A percentile compares a stretch with the other conserved stretches of the same genome.
Evolutionary conservation across 768 basidiomycete genomes (phyloP).

Genomic region (Boletellus emodensis): DNA sequence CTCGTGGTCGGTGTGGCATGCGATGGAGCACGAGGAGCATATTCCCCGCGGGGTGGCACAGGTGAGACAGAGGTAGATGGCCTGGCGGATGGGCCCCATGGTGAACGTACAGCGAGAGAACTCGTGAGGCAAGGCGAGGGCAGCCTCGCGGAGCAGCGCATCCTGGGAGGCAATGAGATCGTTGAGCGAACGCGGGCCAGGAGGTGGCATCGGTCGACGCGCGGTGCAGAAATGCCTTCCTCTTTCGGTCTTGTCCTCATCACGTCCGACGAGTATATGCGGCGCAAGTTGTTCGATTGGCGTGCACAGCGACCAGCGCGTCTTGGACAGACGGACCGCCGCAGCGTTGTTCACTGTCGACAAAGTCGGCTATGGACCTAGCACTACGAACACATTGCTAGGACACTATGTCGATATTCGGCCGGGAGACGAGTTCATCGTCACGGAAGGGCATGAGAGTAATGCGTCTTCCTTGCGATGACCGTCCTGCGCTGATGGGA

Average conservation of each 20-base stretch:
- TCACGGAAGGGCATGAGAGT: constrained; percentile 84
- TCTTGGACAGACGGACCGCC: constrained; percentile 45
- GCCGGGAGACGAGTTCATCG: constrained; percentile 66
- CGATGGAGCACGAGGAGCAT: constrained; percentile 80
- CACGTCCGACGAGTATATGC: too few relatives aligned
- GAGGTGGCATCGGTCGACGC: neutral
- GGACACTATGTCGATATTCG: constrained; percentile 53
- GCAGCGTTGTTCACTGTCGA: constrained; percentile 49
- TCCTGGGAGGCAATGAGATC: constrained; percentile 28
- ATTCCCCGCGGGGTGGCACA: constrained; percentile 67
- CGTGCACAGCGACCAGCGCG: constrained; percentile 47
- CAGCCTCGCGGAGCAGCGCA: constrained; percentile 30
- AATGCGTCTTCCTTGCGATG: constrained; percentile 4
- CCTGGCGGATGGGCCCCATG: constrained; percentile 63
- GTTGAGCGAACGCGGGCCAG: constrained; percentile 32
- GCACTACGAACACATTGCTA: constrained; percentile 71
- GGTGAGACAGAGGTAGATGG: constrained; percentile 76
- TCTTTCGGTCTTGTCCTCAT: too few relatives aligned
- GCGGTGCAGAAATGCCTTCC: too few relatives aligned
- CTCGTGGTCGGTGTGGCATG: constrained; percentile 84
- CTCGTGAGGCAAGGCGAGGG: constrained; percentile 54
- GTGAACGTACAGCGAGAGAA: constrained; percentile 65
- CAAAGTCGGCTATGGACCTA: constrained; percentile 65
- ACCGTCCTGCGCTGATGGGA: neutral
- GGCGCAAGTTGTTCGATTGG: constrained; percentile 67